Conservation (phyloP, 257 asterid genomes). For the Ophiorrhiza pumila region DNA sequence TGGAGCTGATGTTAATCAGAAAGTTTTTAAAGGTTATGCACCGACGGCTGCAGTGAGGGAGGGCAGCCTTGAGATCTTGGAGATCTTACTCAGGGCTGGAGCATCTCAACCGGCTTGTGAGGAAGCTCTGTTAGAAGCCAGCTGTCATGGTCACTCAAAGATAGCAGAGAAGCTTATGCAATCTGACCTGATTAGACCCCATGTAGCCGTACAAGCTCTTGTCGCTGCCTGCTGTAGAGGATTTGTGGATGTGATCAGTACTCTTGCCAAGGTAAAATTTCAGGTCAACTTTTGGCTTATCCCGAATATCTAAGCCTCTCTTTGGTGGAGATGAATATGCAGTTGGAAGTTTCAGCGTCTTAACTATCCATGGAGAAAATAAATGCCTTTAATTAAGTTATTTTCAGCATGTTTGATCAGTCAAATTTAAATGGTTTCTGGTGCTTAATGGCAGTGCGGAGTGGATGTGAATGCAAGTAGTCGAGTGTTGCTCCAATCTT, state of each 20-base stretch:
- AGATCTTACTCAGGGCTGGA: constrained; percentile 70
- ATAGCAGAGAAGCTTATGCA: constrained; percentile 58
- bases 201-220: constrained; percentile 62
- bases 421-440: constrained; percentile 24
- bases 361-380: neutral
- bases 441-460: constrained; percentile 56
- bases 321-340: too few relatives aligned
- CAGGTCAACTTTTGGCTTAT: neutral
- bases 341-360: neutral
- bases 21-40: constrained; percentile 59
- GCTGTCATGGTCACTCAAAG: constrained; percentile 63
- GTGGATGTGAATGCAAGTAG: constrained; percentile 58
- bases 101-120: constrained; percentile 86
- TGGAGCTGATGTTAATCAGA: constrained; percentile 76
- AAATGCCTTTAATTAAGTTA: neutral
- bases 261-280: constrained; percentile 53
- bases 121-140: constrained; percentile 73
- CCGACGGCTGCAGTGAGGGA: constrained; percentile 73
- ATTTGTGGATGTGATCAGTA: constrained; percentile 50
- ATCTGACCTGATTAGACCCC: constrained; percentile 73
- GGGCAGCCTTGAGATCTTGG: constrained; percentile 58
- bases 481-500: constrained; percentile 69
- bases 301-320: too few relatives aligned
- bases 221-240: constrained; percentile 77
- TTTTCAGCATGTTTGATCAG: neutral